These are phyloP conservation scores for Alternaria sp. DNA, from an alignment of 2,329 filamentous ascomycete species.

Conservation along the genomic window DNA sequence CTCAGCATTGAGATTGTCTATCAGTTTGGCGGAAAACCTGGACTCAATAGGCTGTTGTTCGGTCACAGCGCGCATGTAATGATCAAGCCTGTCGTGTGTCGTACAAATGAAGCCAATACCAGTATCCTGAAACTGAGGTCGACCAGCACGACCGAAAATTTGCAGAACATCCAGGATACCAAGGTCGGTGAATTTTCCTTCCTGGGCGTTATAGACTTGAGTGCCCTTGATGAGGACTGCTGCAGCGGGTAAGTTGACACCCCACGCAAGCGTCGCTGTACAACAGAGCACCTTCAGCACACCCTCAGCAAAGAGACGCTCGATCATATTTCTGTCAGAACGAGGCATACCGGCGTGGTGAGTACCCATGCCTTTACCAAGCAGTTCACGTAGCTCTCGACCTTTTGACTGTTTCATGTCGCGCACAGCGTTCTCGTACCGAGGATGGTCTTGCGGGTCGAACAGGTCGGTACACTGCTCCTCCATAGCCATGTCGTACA, in stretches of 20 bases:
- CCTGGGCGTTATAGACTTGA: conserved; percentile 94
- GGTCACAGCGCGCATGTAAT: conserved; percentile 92
- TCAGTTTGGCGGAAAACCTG: conserved; percentile 90
- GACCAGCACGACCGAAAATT: conserved; percentile 97
- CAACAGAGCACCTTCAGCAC: conserved; percentile 98
- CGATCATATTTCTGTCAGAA: conserved; percentile 93
- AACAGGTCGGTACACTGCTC: conserved; percentile 82
- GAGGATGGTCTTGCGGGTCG: conserved; percentile 79
- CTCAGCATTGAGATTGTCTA: conserved; percentile 97
- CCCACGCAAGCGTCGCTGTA: conserved; percentile 97
- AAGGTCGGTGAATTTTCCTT: conserved; percentile 94
- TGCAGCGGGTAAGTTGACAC: conserved; percentile 96
- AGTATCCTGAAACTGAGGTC: conserved; percentile 95
- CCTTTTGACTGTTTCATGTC: conserved; percentile 89
- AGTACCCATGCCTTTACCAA: conserved; percentile 90
- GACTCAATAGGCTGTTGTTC: conserved; percentile 97
- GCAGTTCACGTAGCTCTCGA: conserved; percentile 84
- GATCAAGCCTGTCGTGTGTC: conserved; percentile 88
- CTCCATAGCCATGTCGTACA: conserved; percentile 86
- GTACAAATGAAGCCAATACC: conserved; percentile 99
- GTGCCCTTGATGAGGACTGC: conserved; percentile 98
- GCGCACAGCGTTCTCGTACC: conserved; percentile 79
- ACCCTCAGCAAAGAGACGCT: conserved; percentile 87
- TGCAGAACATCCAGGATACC: conserved; percentile 97
- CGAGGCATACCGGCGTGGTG: conserved; percentile 98